Base-by-base conservation (phyloP, 2,329 filamentous ascomycete genomes). In the Ophiostoma sp. region DNA sequence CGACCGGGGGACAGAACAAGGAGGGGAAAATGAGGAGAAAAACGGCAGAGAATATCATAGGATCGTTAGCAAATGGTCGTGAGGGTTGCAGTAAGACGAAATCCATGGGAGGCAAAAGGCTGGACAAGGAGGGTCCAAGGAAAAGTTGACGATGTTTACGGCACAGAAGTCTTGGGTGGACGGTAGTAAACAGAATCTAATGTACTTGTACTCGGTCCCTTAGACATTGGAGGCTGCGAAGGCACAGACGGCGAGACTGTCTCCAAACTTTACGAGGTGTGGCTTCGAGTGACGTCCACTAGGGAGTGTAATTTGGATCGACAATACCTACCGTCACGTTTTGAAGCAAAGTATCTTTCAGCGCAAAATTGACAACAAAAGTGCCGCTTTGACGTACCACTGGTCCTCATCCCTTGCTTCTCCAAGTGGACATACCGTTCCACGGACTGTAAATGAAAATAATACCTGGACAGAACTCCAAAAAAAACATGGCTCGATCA, bases 301-400 rank as follows among this genome's bases (percentile, higher is more conserved):
- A 63, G 36, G 22, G 63, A 33, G 42, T 42, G 42, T 69, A 69
- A 69, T 69, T 69, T 69, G 64, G 64, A 69, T 69, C 64, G 64
- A 69, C 64, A 50, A 48, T 17, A 17, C 31, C 25, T 31, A 0
- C 28, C 25, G 64, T 19, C 64, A 17, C 39, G 25, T 50, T 33
- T 50, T 28, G 25, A 50, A 69, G 12, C 25, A 15, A 66, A 31
- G 39, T 19, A 48, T 28, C 63, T 31, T 45, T 66, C 7, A 39
- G 59, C 12, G 19, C 59, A 61, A 3, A 15, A 4, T 17, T 19
- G 42, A 42, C 39, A 42, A 12, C 39, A 36, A 33, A 63, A 63
- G 59, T 39, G 59, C 59, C 31, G 59, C 31, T 36, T n/a, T n/a
- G 59, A 19, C 17, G 19, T 39, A 39, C 31, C 57, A 17, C 31